Base-by-base conservation (phyloP, 306 rosid species). In the Castanea crenata region DNA sequence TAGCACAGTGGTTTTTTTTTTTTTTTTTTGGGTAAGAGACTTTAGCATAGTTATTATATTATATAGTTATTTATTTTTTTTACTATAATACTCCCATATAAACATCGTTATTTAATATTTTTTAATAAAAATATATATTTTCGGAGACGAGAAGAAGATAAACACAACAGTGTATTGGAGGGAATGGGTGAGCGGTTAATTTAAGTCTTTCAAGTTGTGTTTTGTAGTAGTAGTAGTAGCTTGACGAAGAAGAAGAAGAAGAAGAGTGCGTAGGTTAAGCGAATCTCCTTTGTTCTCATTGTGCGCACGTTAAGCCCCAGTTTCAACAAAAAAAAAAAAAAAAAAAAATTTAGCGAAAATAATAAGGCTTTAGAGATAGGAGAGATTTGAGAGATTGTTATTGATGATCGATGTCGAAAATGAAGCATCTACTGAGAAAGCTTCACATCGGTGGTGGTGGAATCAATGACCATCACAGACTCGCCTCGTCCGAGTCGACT, bases 391-490 rank as follows among this genome's bases (percentile, higher is more conserved):
- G 16, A 20, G 70, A 35, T 84, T 8, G 62, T 67, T 68, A 76
- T 86, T 88, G 77, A 93, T 93, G 96, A 91, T 86, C 90, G 49
- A 91, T 96, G 99, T 89, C 99, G 75, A 89, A 83, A 83, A 93
- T 96, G 99, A 96, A 91, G 87, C 98, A 96, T 74, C 90, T 96
- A 12, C 97, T 96, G 1, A 69, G 98, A 83, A 96, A 91, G 89
- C 99, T 96, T 79, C 99, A 96, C 92, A 96, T 96, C 89, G 99
- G 98, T 71, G 99, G 98, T 73, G 97, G 95, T 14, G 93, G 94
- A 68, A 38, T 86, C 77, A 86, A 85, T 70, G 97, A 86, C 38
- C 91, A 85, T 62, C 93, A 84, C 34, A 72, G 94, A 71, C 79
- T 38, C 46, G 46, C 46, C 46, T 38, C 90, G 84, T 80, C 83